Base-by-base conservation (phyloP, 2,329 filamentous ascomycete genomes). In the Trichophyton mentagrophytes region DNA sequence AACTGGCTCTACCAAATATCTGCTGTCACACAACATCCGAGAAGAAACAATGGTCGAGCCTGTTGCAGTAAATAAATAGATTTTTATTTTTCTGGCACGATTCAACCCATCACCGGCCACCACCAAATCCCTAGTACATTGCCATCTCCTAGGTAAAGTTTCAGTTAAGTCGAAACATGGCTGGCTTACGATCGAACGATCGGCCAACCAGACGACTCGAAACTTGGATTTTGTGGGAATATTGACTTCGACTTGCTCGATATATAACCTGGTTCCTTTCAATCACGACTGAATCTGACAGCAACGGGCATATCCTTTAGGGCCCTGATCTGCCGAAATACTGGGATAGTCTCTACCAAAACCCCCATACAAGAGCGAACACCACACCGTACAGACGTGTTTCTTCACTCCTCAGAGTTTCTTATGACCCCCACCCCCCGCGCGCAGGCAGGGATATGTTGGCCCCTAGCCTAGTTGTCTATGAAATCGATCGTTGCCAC, bases 211-310 rank as follows among this genome's bases (percentile, higher is more conserved):
- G 15, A 55, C 25, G 30, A 36, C 49, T 55, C 49, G 27, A 55
- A 55, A 55, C 49, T 15, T 55, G 49, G 30, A 55, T 36, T 49
- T 27, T 55, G 49, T n/a, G 27, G 13, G n/a, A 33, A 55, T 55
- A 55, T 55, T 55, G 49, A 36, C 49, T 55, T 55, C 49, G 7
- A 30, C 22, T 33, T 55, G 6, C 27, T 55, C 49, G 27, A 36
- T 55, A 55, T 55, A 33, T 33, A 44, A 55, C 49, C 27, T 36
- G 49, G 49, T 33, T 44, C 49, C 49, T 55, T 55, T 55, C 27
- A 36, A 55, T 55, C 49, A 55, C 49, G 27, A 36, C 49, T 55
- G 49, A 36, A 55, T 55, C 49, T 55, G 49, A 55, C 49, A 55
- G 49, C 49, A 55, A 55, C 49, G 49, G 49, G 27, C 49, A 36